Evolutionary conservation across 2,329 filamentous ascomycete species (phyloP).

Genomic region (Talaromyces marneffei): DNA sequence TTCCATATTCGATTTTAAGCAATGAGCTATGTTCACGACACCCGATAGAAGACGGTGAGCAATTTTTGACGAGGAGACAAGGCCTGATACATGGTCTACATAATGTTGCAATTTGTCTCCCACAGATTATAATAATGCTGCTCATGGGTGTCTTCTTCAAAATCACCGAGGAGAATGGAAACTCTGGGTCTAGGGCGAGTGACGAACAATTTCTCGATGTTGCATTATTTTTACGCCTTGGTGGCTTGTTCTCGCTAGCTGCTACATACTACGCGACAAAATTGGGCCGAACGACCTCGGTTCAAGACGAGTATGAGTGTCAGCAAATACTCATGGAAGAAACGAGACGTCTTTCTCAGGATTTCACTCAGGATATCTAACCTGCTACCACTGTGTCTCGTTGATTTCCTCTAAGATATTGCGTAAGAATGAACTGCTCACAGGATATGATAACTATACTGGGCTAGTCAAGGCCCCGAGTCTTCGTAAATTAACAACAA

Average conservation of each 20-base stretch:
- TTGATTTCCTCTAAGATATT: too few relatives aligned
- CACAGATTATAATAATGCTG: background rate
- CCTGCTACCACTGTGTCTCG: background rate
- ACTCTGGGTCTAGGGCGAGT: background rate
- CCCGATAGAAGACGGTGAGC: background rate
- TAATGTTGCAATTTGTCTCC: background rate
- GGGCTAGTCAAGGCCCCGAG: too few relatives aligned
- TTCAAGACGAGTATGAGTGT: background rate
- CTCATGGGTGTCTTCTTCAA: background rate
- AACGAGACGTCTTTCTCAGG: background rate
- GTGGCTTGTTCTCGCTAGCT: background rate
- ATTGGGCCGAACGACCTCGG: background rate
- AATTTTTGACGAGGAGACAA: background rate
- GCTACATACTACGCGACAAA: background rate
- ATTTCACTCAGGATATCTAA: background rate
- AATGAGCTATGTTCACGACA: background rate
- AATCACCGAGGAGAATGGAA: background rate
- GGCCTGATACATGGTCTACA: background rate
- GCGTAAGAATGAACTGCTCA: too few relatives aligned
- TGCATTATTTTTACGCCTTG: background rate
- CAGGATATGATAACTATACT: too few relatives aligned
- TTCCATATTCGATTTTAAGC: background rate
- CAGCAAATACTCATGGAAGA: background rate
- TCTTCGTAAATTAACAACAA: too few relatives aligned
- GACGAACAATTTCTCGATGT: background rate